phyloP scores from a whole-genome alignment of 345 rosid species.

The Moricandia arvensis region DNA sequence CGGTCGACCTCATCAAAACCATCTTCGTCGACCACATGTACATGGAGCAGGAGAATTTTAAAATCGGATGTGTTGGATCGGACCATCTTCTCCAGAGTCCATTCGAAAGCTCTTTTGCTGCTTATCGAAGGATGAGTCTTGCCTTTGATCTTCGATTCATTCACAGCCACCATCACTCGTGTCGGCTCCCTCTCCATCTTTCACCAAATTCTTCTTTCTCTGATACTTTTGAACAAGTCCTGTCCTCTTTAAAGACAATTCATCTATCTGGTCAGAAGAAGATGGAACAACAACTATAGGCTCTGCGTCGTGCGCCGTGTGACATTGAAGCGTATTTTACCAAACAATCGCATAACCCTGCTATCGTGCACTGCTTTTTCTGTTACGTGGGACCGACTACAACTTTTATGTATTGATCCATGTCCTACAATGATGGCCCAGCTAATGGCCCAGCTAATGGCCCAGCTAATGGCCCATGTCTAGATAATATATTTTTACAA shows the following conservation, averaged over 20 bases:
- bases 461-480: no score
- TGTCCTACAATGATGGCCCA: no score
- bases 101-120: conserved; percentile 68
- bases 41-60: conserved; percentile 85
- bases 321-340: no score
- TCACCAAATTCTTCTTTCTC: no score
- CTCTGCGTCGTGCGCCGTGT: no score
- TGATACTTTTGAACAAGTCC: no score
- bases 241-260: not conserved
- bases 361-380: not conserved
- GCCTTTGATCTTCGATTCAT: not conserved
- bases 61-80: conserved; percentile 71
- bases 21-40: conserved; percentile 49
- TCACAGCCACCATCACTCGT: not conserved
- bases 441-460: no score
- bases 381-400: not conserved
- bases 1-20: conserved; percentile 72
- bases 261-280: not conserved
- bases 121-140: not conserved
- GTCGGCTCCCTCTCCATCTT: not conserved
- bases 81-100: conserved; percentile 87
- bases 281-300: not conserved
- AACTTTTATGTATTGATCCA: not conserved
- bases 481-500: no score
- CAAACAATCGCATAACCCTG: not conserved